Base-by-base conservation (phyloP, 768 basidiomycete genomes). In the Serendipita vermifera region DNA sequence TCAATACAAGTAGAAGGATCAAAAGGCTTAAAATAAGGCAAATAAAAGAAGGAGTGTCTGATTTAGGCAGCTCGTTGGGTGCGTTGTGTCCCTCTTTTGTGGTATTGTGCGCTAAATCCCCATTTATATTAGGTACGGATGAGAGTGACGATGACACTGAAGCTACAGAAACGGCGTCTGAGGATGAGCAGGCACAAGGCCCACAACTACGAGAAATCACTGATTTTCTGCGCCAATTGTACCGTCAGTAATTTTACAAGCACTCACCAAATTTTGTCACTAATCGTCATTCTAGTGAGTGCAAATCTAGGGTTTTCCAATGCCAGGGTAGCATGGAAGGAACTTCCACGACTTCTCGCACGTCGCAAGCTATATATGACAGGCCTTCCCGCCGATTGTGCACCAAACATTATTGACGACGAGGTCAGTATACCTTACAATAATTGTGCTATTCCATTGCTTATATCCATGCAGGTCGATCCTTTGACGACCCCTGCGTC, bases 361-460 rank as follows among this genome's bases (percentile, higher is more conserved):
- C 24, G 22, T 9, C 46, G 46, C 3, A 51, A 51, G 22, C 29
- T 20, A 26, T 51, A 29, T n/a, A 22, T 51, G 22, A 6, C 5
- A 29, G 46, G 46, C 6, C 22, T 51, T 20, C 46, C 46, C 5
- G 5, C 17, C 7, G 31, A 26, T 15, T 51, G 46, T 26, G 22
- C 46, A 15, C 46, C 46, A 29, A 17, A 51, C 5, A 51, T 51
- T 26, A 29, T 51, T 3, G n/a, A 51, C 46, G 46, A 51, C 29
- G 46, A 51, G 27, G 46, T 51, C 9, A 26, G 46, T 26, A 51
- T 29, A 40, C 15, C 26, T 5, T n/a, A 4, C 31, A 20, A 6
- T 29, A 7, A 51, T 51, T 29, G 20, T 15, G 31, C 17, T 22
- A 29, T 26, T 51, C 20, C 24, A 5, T 3, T n/a, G 31, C 5